Conservation (phyloP, 148 eudicot genomes). For the Nepenthes mirabilis region DNA sequence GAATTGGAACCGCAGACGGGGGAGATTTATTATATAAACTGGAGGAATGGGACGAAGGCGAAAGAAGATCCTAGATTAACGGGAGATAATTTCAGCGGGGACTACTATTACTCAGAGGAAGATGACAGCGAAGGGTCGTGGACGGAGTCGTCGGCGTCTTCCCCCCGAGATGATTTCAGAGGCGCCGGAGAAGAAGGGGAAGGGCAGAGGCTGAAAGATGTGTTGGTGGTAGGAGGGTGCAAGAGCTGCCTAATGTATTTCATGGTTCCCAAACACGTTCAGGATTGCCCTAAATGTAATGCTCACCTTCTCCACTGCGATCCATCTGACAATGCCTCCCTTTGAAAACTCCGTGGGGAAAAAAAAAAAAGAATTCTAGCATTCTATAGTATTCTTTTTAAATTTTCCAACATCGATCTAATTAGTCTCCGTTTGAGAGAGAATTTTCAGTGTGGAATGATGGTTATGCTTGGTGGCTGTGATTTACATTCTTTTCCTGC, state of each 20-base stretch:
- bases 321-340: conserved; percentile 8
- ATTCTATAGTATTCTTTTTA: too few species aligned
- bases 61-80: conserved; percentile 49
- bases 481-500: too few species aligned
- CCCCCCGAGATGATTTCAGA: conserved; percentile 1
- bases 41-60: conserved; percentile 71
- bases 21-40: conserved; percentile 75
- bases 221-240: conserved; percentile 88
- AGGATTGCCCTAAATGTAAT: conserved; percentile 72
- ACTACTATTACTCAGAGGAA: conserved; percentile 21
- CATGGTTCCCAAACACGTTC: conserved; percentile 80
- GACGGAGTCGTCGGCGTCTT: conserved; percentile 24
- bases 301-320: conserved; percentile 83
- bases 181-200: conserved; percentile 6
- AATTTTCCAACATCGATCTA: too few species aligned
- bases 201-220: conserved; percentile 10
- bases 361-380: too few species aligned
- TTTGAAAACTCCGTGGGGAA: neutral
- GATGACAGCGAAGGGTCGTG: conserved; percentile 48
- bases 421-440: too few species aligned
- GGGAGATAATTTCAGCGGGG: conserved; percentile 8
- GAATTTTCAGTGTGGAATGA: too few species aligned
- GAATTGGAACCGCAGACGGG: conserved; percentile 40
- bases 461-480: too few species aligned
- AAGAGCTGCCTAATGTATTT: conserved; percentile 83